Conservation (phyloP, 768 basidiomycete genomes). For the Boletus speciosus region DNA sequence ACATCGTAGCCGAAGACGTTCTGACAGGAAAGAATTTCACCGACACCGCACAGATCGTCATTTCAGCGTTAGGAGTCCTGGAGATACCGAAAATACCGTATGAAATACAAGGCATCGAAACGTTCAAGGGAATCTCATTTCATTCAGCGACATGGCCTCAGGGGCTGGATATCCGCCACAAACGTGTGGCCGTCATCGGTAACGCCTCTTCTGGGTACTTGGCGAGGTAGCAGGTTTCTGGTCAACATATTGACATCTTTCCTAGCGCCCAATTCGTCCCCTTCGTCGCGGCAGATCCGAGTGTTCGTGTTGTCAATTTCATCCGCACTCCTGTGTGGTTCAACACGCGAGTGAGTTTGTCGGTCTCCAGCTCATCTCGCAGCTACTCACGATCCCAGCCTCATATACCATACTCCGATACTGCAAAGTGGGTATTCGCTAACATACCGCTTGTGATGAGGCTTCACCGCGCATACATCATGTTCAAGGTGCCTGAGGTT, state of each 20-base stretch:
- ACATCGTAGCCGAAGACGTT: constrained; percentile 33
- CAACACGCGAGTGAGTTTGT: constrained; percentile 42
- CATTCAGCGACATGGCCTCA: constrained; percentile 53
- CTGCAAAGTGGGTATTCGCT: constrained; percentile 50
- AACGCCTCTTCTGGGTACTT: constrained; percentile 63
- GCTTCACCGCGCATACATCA: constrained; percentile 47
- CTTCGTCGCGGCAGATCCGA: constrained; percentile 47
- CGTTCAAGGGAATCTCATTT: constrained; percentile 48
- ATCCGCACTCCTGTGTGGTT: constrained; percentile 62
- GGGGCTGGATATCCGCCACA: constrained; percentile 39
- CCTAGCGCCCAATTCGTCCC: constrained; percentile 62
- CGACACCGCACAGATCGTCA: constrained; percentile 43
- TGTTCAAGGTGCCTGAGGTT: constrained; percentile 38
- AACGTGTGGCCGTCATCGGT: constrained; percentile 46
- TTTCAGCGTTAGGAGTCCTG: constrained; percentile 49
- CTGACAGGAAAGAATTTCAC: constrained; percentile 28
- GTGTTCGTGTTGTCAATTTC: constrained; percentile 55
- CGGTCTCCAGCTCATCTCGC: neutral
- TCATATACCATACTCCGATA: constrained; percentile 38
- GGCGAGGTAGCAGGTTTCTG: neutral
- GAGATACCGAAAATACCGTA: constrained; percentile 41
- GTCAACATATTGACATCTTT: neutral
- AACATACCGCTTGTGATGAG: constrained; percentile 51
- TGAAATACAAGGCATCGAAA: constrained; percentile 32
- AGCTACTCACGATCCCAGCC: constrained; percentile 32